Conservation (phyloP, 306 rosid genomes). For the Begonia fuchsioides region DNA sequence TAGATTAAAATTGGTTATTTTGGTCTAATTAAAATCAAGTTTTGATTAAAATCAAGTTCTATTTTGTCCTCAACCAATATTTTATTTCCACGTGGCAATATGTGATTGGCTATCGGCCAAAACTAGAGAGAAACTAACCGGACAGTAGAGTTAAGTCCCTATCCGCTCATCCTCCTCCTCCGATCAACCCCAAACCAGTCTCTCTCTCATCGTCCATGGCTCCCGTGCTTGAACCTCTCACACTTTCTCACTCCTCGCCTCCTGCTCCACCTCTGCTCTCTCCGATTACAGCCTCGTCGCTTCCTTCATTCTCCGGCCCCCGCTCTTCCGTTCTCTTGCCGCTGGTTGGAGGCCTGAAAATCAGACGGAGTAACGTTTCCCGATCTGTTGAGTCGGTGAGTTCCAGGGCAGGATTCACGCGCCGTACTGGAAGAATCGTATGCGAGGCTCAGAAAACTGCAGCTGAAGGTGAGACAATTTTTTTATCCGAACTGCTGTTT, state of each 20-base stretch:
- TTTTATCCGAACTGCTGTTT: not conserved
- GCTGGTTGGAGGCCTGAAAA: conserved; percentile 43
- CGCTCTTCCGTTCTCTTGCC: conserved; percentile 18
- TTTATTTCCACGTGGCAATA: no score
- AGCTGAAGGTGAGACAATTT: conserved; percentile 31
- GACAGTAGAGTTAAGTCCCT: no score
- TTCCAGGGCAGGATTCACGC: conserved; percentile 14
- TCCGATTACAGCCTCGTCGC: conserved; percentile 23
- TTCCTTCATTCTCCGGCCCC: conserved; percentile 21
- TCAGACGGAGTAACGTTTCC: conserved; percentile 12
- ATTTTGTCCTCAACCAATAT: no score
- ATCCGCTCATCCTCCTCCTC: no score
- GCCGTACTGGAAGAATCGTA: conserved; percentile 23
- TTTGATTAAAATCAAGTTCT: no score
- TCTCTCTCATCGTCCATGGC: conserved; percentile 42
- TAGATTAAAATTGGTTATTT: no score
- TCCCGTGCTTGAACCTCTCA: conserved; percentile 35
- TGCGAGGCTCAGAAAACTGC: conserved; percentile 78
- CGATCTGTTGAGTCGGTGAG: conserved; percentile 13
- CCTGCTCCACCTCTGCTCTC: conserved; percentile 24
- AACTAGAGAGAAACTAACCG: no score
- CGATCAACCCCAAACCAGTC: no score
- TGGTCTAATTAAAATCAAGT: no score
- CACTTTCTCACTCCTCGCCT: conserved; percentile 37
- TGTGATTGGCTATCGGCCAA: no score